phyloP scores from a whole-genome alignment of 179 eudicot species.

The Heliamphora pulchella region DNA sequence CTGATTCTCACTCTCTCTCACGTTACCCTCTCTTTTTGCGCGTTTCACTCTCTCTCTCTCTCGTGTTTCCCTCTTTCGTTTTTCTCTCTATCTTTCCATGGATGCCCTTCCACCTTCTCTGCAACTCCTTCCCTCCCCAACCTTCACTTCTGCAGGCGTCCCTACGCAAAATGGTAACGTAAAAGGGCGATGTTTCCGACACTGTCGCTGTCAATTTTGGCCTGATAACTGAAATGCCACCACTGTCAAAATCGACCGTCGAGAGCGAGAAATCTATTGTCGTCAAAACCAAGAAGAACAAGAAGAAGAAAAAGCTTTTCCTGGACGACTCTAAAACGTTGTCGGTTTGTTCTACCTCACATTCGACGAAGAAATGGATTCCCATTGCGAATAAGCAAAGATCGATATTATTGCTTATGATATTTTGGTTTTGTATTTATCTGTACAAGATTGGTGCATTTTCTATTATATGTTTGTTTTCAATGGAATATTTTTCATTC shows the following conservation, averaged over 20 bases:
- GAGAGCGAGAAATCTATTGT: not conserved
- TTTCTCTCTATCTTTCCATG: not conserved
- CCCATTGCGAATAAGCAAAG: slow-evolving; percentile 21
- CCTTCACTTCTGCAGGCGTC: not conserved
- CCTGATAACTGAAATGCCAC: not conserved
- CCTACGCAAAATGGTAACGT: not conserved
- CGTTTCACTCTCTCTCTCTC: too few species aligned
- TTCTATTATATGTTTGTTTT: too few species aligned
- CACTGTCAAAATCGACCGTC: not conserved
- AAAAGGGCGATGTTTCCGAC: too few species aligned
- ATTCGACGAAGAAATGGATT: slow-evolving; percentile 26
- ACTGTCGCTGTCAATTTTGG: not conserved
- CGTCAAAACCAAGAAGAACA: not conserved
- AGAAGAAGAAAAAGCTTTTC: not conserved
- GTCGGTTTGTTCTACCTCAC: slow-evolving; percentile 1
- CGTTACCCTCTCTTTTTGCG: too few species aligned
- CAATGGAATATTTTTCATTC: too few species aligned
- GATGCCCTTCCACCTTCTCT: not conserved
- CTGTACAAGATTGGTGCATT: not conserved
- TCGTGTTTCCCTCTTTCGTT: too few species aligned
- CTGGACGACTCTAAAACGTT: slow-evolving; percentile 8
- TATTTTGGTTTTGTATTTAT: not conserved
- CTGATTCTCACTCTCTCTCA: too few species aligned
- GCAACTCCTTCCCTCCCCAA: not conserved
- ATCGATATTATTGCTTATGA: not conserved